Percentiles rank a stretch among this genome's conserved stretches.
phyloP scores from a whole-genome alignment of 257 asterid species.

The Nicotiana tomentosiformis region DNA sequence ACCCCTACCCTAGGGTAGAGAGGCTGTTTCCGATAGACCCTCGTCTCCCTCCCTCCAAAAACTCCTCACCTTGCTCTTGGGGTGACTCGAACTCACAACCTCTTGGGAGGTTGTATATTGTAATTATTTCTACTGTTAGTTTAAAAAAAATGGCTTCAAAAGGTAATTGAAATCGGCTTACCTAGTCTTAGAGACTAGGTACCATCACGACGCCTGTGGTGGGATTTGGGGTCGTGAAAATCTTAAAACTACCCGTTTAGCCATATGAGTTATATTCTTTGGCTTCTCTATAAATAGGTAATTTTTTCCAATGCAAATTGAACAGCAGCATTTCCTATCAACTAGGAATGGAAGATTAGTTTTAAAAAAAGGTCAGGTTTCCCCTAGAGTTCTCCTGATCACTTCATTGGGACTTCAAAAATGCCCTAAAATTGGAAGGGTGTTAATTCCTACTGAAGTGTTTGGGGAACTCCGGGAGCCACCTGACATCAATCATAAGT shows the following conservation, averaged over 20 bases:
- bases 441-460: constrained; percentile 38
- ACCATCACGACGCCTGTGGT: too few relatives aligned
- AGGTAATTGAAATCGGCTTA: too few relatives aligned
- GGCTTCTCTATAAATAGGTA: constrained; percentile 8
- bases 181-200: too few relatives aligned
- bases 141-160: too few relatives aligned
- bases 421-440: not conserved
- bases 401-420: constrained; percentile 28
- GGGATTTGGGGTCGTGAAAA: too few relatives aligned
- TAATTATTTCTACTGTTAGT: too few relatives aligned
- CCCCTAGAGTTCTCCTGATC: constrained; percentile 39
- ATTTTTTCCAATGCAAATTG: not conserved
- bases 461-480: constrained; percentile 64
- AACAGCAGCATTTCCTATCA: not conserved
- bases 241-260: not conserved
- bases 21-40: too few relatives aligned
- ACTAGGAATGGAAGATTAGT: not conserved
- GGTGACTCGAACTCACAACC: too few relatives aligned
- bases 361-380: constrained; percentile 21
- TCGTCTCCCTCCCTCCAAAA: too few relatives aligned
- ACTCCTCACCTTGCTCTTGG: too few relatives aligned
- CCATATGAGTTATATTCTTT: not conserved
- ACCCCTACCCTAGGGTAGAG: too few relatives aligned
- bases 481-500: constrained; percentile 7
- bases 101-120: too few relatives aligned